Base-by-base conservation (phyloP, 2,329 filamentous ascomycete species). In the Fusarium napiforme region DNA sequence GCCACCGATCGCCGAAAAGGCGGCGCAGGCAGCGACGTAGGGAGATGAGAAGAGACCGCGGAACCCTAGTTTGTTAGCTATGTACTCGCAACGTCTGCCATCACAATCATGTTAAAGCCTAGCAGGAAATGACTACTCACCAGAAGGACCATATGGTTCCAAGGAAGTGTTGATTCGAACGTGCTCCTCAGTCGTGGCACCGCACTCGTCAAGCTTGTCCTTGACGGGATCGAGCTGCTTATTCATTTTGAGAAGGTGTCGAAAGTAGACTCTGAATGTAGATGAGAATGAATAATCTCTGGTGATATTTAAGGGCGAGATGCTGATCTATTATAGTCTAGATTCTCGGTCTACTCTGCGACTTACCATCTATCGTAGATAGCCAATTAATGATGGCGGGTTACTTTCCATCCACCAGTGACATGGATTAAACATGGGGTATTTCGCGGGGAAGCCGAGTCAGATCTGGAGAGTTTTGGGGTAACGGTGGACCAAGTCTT, bases 1-100 rank as follows among this genome's bases (percentile, higher is more conserved):
- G 28, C 83, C 83, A 18, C 83, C 83, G 15, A 84, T 79, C 26
- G 82, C 78, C 36, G 77, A 77, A 56, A 81, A 82, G 9, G 78
- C 74, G 4, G 80, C 80, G 62, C 79, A 81, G 9, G 80, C 53
- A 28, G 77, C 75, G 18, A 82, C 81, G 60, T 81, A 82, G 34
- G 73, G 79, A 30, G 77, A 81, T 11, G 71, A 62, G 37, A 80
- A 76, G 46, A 82, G 79, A 7, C 80, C 80, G 8, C 73, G 71
- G 67, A 82, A 79, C 12, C 80, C 80, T 79, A 32, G 4, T 42
- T 15, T 11, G 40, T 45, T 30, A 64, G 65, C 23, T 19, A 23
- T 19, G 11, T 5, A 7, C 11, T 15, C 14, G 12, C n/a, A 19
- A 26, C 2, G 5, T 9, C 4, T n/a, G 15, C 16, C 30, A 4